A percentile compares a stretch with the other conserved stretches of the same genome.
phyloP scores from a whole-genome alignment of 305 asterid genomes.

The Euphrasia arctica region DNA sequence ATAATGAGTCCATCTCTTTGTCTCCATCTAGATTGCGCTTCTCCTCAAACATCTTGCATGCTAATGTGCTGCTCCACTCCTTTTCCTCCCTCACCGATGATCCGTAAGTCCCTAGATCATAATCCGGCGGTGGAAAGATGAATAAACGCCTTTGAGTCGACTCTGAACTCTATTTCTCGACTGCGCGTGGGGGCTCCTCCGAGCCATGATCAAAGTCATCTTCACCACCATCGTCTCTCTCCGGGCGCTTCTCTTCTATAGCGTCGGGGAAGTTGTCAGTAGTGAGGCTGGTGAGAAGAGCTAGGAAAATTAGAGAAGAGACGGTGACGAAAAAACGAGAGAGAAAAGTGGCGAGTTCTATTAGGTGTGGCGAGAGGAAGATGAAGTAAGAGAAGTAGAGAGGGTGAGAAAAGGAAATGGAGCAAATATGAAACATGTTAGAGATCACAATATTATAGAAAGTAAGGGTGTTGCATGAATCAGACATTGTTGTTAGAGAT shows the following conservation, averaged over 20 bases:
- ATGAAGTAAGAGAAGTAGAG: too few relatives aligned
- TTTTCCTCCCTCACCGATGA: slow-evolving; percentile 55
- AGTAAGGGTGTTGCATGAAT: too few relatives aligned
- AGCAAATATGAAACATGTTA: neutral
- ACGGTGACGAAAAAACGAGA: slow-evolving; percentile 37
- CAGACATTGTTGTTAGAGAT: too few relatives aligned
- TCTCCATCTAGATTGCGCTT: slow-evolving; percentile 37
- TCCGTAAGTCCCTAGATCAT: slow-evolving; percentile 39
- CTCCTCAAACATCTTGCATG: slow-evolving; percentile 63
- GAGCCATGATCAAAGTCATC: slow-evolving; percentile 33
- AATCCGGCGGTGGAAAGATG: slow-evolving; percentile 21
- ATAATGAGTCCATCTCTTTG: slow-evolving; percentile 72
- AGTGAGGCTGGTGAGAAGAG: slow-evolving; percentile 30
- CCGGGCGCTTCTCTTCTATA: slow-evolving; percentile 21
- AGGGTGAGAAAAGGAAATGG: slow-evolving; percentile 3
- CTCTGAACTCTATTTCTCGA: slow-evolving; percentile 5
- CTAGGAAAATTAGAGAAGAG: slow-evolving; percentile 37
- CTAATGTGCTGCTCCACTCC: slow-evolving; percentile 67
- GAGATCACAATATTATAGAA: neutral
- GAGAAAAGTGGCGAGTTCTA: too few relatives aligned
- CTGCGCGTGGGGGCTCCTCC: slow-evolving; percentile 20
- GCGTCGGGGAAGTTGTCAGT: neutral
- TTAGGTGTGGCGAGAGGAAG: too few relatives aligned
- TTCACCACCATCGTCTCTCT: slow-evolving; percentile 18
- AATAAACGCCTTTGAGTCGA: neutral